Evolutionary conservation across 257 asterid species (phyloP).

Genomic region (Capsicum pubescens): DNA sequence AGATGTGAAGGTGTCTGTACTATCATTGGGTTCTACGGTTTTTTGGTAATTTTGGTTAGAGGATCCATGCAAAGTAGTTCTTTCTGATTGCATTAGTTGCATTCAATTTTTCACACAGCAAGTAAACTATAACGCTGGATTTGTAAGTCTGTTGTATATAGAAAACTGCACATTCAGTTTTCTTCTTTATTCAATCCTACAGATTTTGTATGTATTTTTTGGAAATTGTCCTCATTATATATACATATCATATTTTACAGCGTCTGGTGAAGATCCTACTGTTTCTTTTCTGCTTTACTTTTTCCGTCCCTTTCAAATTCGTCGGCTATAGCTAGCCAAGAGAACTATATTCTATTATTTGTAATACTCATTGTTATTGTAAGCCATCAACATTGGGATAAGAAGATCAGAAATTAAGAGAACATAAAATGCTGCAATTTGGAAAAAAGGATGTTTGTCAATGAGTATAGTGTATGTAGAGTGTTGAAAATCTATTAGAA

Average conservation of each 20-base stretch:
- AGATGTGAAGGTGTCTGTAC: not conserved
- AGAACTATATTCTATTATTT: not conserved
- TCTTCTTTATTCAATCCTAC: not conserved
- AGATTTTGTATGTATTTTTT: not conserved
- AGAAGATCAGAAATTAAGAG: not conserved
- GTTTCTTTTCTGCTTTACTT: not conserved
- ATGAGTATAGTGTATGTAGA: not conserved
- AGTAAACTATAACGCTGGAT: conserved; percentile 3
- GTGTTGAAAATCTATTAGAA: not conserved
- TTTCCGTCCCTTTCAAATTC: not conserved
- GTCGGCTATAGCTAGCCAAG: not conserved
- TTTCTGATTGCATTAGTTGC: not conserved
- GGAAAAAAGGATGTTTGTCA: not conserved
- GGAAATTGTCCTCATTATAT: not conserved
- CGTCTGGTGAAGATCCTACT: not conserved
- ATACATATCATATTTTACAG: not conserved
- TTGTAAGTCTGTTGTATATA: not conserved
- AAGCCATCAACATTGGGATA: not conserved
- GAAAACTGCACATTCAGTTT: conserved; percentile 1
- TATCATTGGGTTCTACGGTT: not conserved
- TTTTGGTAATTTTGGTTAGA: not conserved
- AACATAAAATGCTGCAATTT: not conserved
- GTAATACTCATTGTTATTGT: not conserved
- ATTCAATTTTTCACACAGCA: not conserved
- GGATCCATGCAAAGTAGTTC: conserved; percentile 2